Conservation (phyloP, 2,329 filamentous ascomycete genomes). For the Ceratocystis destructans region DNA sequence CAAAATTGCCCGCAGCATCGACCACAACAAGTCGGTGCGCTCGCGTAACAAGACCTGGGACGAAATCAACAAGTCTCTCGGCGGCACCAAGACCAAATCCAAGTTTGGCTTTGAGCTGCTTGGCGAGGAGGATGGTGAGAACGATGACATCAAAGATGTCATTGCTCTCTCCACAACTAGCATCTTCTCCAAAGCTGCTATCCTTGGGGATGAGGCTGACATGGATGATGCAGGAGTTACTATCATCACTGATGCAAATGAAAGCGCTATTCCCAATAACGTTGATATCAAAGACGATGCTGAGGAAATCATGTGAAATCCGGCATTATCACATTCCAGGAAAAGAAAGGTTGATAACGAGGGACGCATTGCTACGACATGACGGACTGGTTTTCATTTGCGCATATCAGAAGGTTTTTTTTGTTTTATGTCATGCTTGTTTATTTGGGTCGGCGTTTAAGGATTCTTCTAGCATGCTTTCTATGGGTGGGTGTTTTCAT, state of each 20-base stretch:
- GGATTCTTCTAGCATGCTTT: slow-evolving; percentile 8
- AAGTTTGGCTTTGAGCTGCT: slow-evolving; percentile 16
- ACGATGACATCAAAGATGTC: background rate
- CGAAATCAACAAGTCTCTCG: slow-evolving; percentile 38
- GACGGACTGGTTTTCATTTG: slow-evolving; percentile 6
- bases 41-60: slow-evolving; percentile 43
- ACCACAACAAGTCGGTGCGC: slow-evolving; percentile 34
- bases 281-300: background rate
- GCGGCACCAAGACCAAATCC: slow-evolving; percentile 21
- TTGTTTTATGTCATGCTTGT: slow-evolving; percentile 4
- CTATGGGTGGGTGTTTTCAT: background rate
- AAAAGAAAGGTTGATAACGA: background rate
- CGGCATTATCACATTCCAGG: background rate
- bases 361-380: slow-evolving; percentile 2
- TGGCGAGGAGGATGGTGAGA: slow-evolving; percentile 19
- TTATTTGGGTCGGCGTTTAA: slow-evolving; percentile 12
- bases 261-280: background rate
- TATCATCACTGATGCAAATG: slow-evolving; percentile 10
- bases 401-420: background rate
- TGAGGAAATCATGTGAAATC: slow-evolving; percentile 15
- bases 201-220: slow-evolving; percentile 2
- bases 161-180: background rate
- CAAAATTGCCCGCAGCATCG: slow-evolving; percentile 44
- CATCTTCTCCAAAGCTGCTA: background rate
- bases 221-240: slow-evolving; percentile 1